Base-by-base conservation (phyloP, 108 stramenopile genomes). In the Fistulifera solaris region DNA sequence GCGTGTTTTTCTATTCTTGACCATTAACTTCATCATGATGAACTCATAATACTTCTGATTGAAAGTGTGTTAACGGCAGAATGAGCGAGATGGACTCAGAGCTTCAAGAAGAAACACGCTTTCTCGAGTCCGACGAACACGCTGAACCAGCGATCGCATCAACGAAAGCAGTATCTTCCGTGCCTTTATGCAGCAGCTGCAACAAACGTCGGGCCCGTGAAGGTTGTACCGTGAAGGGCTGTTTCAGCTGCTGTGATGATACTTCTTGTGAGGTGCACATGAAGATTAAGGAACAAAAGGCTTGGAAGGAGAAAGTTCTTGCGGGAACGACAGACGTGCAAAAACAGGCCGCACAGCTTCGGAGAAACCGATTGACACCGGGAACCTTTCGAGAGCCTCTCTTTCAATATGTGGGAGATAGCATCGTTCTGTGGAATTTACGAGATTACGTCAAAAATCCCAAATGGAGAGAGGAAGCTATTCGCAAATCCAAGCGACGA, bases 391-490 rank as follows among this genome's bases (percentile, higher is more conserved):
- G 50, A 28, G 84, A 85, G 38, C 15, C 67, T 5, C 53, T 40
- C 35, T 72, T 85, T 17, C 40, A 45, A 35, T 81, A 79, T 44
- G 47, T 69, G 52, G 66, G 73, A 23, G 75, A 85, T 54, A 75
- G 78, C 8, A 63, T 77, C 0, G 57, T 75, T 13, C 56, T 81
- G 38, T 85, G 77, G 77, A 56, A 75, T 61, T 14, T 79, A 0
- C 19, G 38, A 0, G 65, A 75, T 25, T 78, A 66, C 46, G 25
- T 76, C 49, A 42, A 42, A 14, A 57, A 64, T 56, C 53, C 63
- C 24, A 82, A 78, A 47, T 82, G 81, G 81, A 78, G 61, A 63
- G 76, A 82, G 41, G 81, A 82, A 40, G 74, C 77, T 26, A 38
- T 82, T 5, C 59, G 81, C 39, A 63, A 62, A 42, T 75, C 67